Evolutionary conservation across 192 early-diverging fungal species (phyloP), one percentile per base, ranked within the genome.

Genomic region (Linnemannia elongata): DNA sequence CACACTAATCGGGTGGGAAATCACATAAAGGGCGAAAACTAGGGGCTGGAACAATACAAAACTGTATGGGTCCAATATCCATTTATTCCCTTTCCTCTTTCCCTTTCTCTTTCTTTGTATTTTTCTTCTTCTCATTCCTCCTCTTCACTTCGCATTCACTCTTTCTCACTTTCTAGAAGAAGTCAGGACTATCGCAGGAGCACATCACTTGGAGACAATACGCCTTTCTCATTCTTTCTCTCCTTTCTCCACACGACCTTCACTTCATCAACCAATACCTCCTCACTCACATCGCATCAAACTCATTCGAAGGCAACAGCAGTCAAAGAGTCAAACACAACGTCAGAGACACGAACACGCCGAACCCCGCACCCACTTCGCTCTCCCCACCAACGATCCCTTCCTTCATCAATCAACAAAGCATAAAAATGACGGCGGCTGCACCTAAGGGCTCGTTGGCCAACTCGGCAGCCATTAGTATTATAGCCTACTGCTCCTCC

Each of bases 401-500:
- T 27, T 2, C 55, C n/a, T 33, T 4, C 60, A 2, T 33, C 60
- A 66, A 13, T 52, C 27, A 74, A 3, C 17, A 33, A 35, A 2
- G 18, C 41, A 27, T n/a, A 33, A 47, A 54, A 83, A 30, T 81
- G 79, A 78, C 76, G 33, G 79, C 66, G 36, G 49, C 69, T 30
- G n/a, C 78, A 38, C 35, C 75, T 42, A 41, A 54, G 24, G 44
- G 57, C 71, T 69, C 76, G 36, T 78, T 87, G 9, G 79, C 85
- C 85, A 87, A 87, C 72, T 87, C 85, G 35, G 80, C 85, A 22
- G 57, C 91, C 27, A 79, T 95, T 55, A 96, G 97, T 60, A 96
- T 99, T 75, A 66, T 94, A 42, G 93, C 94, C 75, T 99, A 99
- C 89, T 99, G 98, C 91, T 90, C 82, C 68, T 93, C 97, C 57